Evolutionary conservation across 1,139 yeast genomes (phyloP), one percentile per base, ranked within the genome.

Genomic region (Taiozyma onychis): DNA sequence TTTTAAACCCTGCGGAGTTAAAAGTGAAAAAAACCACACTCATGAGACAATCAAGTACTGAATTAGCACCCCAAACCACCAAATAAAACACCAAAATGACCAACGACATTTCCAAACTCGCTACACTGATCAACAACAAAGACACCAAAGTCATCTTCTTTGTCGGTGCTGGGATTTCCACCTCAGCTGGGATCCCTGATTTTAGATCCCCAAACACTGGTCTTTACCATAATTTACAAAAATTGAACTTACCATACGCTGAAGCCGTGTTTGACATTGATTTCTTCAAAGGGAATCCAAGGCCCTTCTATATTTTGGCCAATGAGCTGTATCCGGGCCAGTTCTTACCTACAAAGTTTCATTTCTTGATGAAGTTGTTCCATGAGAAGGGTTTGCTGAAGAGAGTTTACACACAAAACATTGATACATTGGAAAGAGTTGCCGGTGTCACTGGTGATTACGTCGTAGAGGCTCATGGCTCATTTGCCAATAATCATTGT

Each of bases 261-360:
- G 99, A 91, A 66, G 97, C 97, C 0, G 97, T 93, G 1, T 93
- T 91, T 66, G 98, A 90, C 63, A 85, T 91, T 35, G 90, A 83
- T 34, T 93, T 81, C 66, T 88, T 89, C 65, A 70, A 76, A 47
- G 74, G 83, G 51, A 77, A 79, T 48, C 98, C 98, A 0, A 75
- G 79, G 56, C 95, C 97, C 0, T 91, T 91, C 64, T 90, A 88
- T 61, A 81, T 88, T 0, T 73, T 91, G 49, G 95, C 97, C 0
- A 80, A 80, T 18, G 97, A 89, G 59, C 72, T 93, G 48, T 88
- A 83, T 59, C 99, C 99, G 0, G 96, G 96, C 0, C 84, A 85
- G 57, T 91, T 82, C 64, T 70, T 78, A 44, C 98, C 98, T 0
- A 87, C 97, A 9, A 75, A 76, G 57, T 90, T 88, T 64, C 98